A percentile compares a stretch with the other conserved stretches of the same genome.
phyloP scores from a whole-genome alignment of 257 asterid genomes.

The Solanum sparsipilum region DNA sequence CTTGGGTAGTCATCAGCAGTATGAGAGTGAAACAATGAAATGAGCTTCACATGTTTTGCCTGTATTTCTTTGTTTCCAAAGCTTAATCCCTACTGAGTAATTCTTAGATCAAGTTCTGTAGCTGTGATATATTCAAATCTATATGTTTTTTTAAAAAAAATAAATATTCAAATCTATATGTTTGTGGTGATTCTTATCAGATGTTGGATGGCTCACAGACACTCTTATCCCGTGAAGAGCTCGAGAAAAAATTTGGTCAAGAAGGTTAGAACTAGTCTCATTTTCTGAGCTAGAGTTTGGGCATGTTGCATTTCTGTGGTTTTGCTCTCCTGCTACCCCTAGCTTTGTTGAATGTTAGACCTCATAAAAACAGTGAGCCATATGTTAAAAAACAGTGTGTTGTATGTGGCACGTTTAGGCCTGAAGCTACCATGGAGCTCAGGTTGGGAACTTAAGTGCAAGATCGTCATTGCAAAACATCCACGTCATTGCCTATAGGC shows the following conservation, averaged over 20 bases:
- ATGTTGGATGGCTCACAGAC: constrained; percentile 73
- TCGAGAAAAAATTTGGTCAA: constrained; percentile 54
- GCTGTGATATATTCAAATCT: neutral
- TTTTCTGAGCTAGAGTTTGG: neutral
- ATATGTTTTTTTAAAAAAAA: too few relatives aligned
- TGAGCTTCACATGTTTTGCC: neutral
- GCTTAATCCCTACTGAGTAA: neutral
- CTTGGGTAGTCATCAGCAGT: neutral
- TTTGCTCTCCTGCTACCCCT: neutral
- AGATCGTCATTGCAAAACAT: neutral
- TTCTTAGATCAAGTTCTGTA: neutral
- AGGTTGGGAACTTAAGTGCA: neutral
- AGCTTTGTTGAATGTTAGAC: neutral
- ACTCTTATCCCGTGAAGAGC: constrained; percentile 72
- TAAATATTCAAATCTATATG: neutral
- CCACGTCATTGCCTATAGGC: neutral
- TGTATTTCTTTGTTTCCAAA: neutral
- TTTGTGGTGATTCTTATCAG: constrained; percentile 24
- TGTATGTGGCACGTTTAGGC: neutral
- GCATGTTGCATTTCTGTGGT: neutral
- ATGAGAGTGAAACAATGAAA: neutral
- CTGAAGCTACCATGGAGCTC: neutral
- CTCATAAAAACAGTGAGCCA: neutral
- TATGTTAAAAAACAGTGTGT: neutral
- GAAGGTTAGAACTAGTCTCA: constrained; percentile 41